These are phyloP conservation scores for Aspergillus glaucus DNA, from an alignment of 2,329 filamentous ascomycete species.

Conservation along the genomic window DNA sequence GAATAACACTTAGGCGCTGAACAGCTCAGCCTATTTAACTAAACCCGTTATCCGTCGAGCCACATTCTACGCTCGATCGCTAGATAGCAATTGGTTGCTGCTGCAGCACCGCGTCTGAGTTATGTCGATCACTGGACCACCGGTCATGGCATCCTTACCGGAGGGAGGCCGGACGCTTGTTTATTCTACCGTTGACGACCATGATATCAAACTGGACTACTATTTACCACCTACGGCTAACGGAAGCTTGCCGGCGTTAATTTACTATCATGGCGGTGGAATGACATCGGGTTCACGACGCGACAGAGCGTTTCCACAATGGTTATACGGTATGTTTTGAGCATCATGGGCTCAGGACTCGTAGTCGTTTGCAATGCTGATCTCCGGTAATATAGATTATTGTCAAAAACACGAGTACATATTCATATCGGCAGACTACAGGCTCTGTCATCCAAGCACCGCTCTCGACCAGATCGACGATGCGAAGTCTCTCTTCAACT, in stretches of 20 bases:
- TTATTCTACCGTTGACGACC: conserved; percentile 12
- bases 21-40: too few species aligned
- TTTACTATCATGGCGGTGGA: conserved; percentile 19
- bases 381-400: conserved; percentile 4
- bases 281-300: conserved; percentile 18
- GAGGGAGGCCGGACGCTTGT: conserved; percentile 6
- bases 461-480: conserved; percentile 16
- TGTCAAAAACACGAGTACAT: conserved; percentile 16
- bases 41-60: too few species aligned
- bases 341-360: neutral
- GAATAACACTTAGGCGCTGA: too few species aligned
- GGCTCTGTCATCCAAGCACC: conserved; percentile 15
- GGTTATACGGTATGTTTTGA: conserved; percentile 11
- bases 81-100: too few species aligned
- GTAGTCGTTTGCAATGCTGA: neutral
- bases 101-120: too few species aligned
- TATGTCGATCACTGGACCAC: too few species aligned
- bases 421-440: conserved; percentile 17
- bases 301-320: conserved; percentile 4
- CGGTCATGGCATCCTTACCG: too few species aligned
- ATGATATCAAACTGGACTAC: conserved; percentile 17
- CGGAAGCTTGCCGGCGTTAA: conserved; percentile 11
- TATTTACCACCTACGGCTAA: conserved; percentile 7
- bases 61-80: too few species aligned
- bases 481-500: conserved; percentile 12